A percentile compares a stretch with the other conserved stretches of the same genome.
Evolutionary conservation across 768 basidiomycete species (phyloP).

Genomic region (Amanita rimosa): DNA sequence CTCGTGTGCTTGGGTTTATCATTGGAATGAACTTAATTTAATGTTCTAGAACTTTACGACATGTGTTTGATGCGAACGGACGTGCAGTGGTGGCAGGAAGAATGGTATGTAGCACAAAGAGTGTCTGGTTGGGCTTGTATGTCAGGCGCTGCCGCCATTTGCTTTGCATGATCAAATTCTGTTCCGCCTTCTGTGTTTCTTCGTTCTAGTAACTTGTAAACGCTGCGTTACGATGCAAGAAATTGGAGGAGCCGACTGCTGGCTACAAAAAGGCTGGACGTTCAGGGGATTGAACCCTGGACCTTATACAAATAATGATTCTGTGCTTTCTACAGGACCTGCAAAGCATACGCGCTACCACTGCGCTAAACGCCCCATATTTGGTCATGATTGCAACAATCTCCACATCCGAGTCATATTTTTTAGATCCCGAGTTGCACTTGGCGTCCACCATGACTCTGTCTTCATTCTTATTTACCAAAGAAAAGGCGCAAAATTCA

Average conservation of each 20-base stretch:
- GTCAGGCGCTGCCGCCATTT: too few relatives aligned
- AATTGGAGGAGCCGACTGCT: too few relatives aligned
- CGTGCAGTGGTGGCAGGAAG: too few relatives aligned
- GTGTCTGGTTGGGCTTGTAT: too few relatives aligned
- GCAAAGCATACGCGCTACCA: constrained; percentile 35
- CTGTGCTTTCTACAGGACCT: constrained; percentile 10
- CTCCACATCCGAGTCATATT: too few relatives aligned
- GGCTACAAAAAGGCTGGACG: constrained; percentile 15
- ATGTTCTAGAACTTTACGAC: not conserved
- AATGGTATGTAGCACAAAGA: too few relatives aligned
- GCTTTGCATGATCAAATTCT: too few relatives aligned
- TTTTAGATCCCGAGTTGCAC: too few relatives aligned
- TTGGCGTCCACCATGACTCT: not conserved
- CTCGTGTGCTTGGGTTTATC: not conserved
- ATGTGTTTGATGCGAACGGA: too few relatives aligned
- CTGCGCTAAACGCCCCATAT: constrained; percentile 19
- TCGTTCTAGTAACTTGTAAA: too few relatives aligned
- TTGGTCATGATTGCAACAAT: not conserved
- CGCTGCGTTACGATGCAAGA: too few relatives aligned
- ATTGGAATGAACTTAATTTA: not conserved
- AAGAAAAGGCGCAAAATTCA: not conserved
- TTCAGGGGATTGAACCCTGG: constrained; percentile 33
- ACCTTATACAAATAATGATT: constrained; percentile 22
- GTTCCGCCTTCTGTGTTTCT: too few relatives aligned
- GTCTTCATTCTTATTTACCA: constrained; percentile 2